Evolutionary conservation across 306 rosid genomes (phyloP).

Genomic region (Castanea sativa): DNA sequence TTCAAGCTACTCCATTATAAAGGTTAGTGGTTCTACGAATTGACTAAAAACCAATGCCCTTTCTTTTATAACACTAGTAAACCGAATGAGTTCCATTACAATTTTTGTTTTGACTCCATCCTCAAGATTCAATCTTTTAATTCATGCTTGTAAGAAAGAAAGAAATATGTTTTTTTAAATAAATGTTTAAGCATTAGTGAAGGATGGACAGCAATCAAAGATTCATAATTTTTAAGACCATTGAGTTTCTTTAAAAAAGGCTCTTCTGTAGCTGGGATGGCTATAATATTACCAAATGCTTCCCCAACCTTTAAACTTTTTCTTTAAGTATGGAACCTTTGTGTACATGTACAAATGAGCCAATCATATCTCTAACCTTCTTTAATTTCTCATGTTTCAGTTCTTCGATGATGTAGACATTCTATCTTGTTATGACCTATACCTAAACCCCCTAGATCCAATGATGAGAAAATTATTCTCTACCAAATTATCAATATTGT

Average conservation of each 20-base stretch:
- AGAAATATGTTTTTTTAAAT: background rate
- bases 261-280: conserved; percentile 27
- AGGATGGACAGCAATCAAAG: conserved; percentile 57
- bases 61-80: conserved; percentile 39
- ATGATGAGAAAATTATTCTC: too few species aligned
- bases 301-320: conserved; percentile 53
- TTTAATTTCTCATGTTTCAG: conserved; percentile 17
- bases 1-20: conserved; percentile 31
- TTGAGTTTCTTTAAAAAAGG: conserved; percentile 16
- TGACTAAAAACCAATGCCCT: conserved; percentile 67
- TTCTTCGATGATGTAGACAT: background rate
- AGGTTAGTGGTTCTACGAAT: conserved; percentile 37
- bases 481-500: conserved; percentile 11
- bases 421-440: background rate
- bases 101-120: conserved; percentile 49
- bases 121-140: conserved; percentile 25
- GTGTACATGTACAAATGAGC: conserved; percentile 51
- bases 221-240: conserved; percentile 6
- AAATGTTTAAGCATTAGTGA: conserved; percentile 22
- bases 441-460: background rate
- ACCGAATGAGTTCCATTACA: conserved; percentile 43
- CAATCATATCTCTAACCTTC: conserved; percentile 29
- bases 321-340: conserved; percentile 44
- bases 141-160: background rate
- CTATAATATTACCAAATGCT: conserved; percentile 15